A percentile compares a stretch with the other conserved stretches of the same genome.
Evolutionary conservation across 2,329 filamentous ascomycete genomes (phyloP).

Genomic region (Claviceps sp.): DNA sequence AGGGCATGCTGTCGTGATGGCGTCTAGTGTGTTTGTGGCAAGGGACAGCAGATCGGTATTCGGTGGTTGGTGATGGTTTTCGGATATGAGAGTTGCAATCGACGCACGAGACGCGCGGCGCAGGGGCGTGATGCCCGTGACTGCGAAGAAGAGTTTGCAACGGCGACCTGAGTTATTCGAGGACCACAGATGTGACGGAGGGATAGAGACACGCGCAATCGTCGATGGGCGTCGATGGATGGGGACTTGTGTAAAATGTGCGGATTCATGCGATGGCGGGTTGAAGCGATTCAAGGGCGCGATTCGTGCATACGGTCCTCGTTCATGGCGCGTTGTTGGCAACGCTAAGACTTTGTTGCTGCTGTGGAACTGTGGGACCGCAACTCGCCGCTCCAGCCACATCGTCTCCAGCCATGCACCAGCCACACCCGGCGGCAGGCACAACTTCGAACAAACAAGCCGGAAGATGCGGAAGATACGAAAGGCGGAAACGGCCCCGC

Average conservation of each 20-base stretch:
- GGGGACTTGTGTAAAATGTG: background rate
- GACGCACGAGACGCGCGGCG: background rate
- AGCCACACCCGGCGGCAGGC: background rate
- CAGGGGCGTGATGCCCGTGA: background rate
- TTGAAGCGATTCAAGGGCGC: background rate
- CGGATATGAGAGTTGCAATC: background rate
- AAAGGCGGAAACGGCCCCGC: conserved; percentile 3
- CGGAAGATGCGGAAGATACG: too few species aligned
- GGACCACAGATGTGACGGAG: background rate
- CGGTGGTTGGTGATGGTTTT: background rate
- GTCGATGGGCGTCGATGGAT: background rate
- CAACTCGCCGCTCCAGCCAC: too few species aligned
- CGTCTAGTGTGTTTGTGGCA: background rate
- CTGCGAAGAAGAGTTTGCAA: background rate
- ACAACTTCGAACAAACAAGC: background rate
- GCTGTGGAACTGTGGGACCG: too few species aligned
- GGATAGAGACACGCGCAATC: background rate
- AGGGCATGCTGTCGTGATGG: conserved; percentile 17
- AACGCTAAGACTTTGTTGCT: background rate
- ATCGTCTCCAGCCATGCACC: too few species aligned
- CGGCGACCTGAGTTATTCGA: background rate
- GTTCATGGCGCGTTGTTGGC: background rate
- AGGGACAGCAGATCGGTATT: background rate
- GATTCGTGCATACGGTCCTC: background rate
- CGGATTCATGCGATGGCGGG: background rate